Evolutionary conservation across 1,139 yeast genomes (phyloP).

Genomic region (Meyerozyma guilliermondii): DNA sequence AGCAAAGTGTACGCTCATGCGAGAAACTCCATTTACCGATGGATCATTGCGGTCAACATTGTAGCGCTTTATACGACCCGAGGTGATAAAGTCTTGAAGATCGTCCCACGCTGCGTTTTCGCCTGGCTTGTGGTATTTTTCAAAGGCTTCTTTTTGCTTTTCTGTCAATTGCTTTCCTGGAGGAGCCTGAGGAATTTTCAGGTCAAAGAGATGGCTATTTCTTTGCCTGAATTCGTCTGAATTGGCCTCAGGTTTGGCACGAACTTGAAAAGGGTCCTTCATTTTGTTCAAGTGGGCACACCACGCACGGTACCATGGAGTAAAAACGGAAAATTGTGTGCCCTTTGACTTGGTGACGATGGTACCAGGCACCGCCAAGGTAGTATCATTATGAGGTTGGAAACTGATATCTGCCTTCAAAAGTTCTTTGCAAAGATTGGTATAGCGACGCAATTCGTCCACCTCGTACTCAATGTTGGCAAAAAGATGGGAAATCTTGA

Average conservation of each 20-base stretch:
- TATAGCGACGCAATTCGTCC: conserved; percentile 43
- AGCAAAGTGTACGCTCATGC: conserved; percentile 41
- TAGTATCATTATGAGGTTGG: conserved; percentile 39
- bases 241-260: background rate
- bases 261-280: background rate
- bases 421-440: conserved; percentile 14
- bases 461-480: conserved; percentile 47
- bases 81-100: conserved; percentile 24
- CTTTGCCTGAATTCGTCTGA: background rate
- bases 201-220: background rate
- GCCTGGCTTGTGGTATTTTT: conserved; percentile 28
- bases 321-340: conserved; percentile 45
- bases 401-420: conserved; percentile 16
- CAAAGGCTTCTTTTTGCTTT: conserved; percentile 11
- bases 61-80: conserved; percentile 22
- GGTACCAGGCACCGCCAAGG: conserved; percentile 42
- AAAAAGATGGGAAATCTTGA: conserved; percentile 27
- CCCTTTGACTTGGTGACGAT: conserved; percentile 38
- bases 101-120: conserved; percentile 31
- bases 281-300: conserved; percentile 17
- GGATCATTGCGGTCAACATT: conserved; percentile 21
- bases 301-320: conserved; percentile 54
- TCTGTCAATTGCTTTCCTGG: background rate
- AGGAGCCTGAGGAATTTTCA: background rate
- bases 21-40: conserved; percentile 31